Evolutionary conservation across 805 yeast species (phyloP), one percentile per base, ranked within the genome.

Genomic region (Yarrowia sp.): DNA sequence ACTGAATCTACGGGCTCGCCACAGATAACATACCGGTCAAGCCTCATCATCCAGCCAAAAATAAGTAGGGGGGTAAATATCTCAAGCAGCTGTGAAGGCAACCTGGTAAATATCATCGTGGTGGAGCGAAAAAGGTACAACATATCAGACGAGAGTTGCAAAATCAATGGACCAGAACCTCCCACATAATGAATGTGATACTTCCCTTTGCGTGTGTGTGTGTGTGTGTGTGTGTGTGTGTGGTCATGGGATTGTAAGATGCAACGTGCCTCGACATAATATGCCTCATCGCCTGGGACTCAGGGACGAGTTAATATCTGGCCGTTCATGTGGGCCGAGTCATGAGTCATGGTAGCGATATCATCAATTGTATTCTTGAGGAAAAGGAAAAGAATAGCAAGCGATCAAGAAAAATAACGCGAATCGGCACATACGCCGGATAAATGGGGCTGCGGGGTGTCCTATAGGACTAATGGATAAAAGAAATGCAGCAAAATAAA

Each of bases 341-440:
- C 43, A 17, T 38, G 39, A n/a, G 64, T 56, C 50, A 58, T 42
- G 50, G 64, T 43, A 58, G 49, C 64, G 64, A 58, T 43, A 39
- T 58, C 47, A 58, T 58, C 64, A 42, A 58, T 58, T 58, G 64
- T 58, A 58, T 58, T 39, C 50, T 42, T 58, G 64, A 58, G 50
- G 44, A 58, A 58, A 42, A 43, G 50, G 50, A 58, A 42, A 30
- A 58, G 50, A 52, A 58, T 43, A 58, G 19, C 50, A 58, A 58
- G 64, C 64, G 64, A 58, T 58, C n/a, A 58, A 42, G 40, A 58
- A 42, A 43, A 58, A 58, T 58, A 58, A 58, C 64, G 64, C 64
- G 19, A 40, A 43, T 34, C 33, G 50, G 50, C 49, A 42, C 49
- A 58, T 38, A 19, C 64, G 64, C 49, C 64, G 30, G 24, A 1